Base-by-base conservation (phyloP, 129 eudicot species). In the Flaveria trinervia region DNA sequence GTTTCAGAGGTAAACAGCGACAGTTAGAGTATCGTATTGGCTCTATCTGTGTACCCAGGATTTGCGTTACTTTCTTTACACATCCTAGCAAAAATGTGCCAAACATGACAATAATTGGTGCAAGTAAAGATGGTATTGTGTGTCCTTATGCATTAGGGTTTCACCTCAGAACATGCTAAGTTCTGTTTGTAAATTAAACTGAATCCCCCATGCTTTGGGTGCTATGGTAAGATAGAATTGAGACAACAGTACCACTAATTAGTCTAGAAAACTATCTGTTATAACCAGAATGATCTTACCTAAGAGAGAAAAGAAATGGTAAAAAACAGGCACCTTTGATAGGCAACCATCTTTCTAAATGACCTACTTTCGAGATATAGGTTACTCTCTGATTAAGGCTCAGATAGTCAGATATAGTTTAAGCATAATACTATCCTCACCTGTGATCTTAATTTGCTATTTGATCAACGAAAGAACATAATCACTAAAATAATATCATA, bases 1-100 rank as follows among this genome's bases (percentile, higher is more conserved):
- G 85, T 57, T 71, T 75, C 96, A 89, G 79, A 94, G 99, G 99
- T 94, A 83, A 55, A 17, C 65, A 30, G 36, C 13, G 46, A 51
- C 28, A n/a, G 43, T 49, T 15, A 23, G 54, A 55, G 45, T 57
- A 22, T 68, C 15, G 9, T 28, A 26, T 62, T 28, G 28, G 10
- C 45, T 20, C 55, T 72, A 41, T 68, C 36, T 52, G 8, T 65
- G 7, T 39, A 36, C 49, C 69, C 46, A 64, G 36, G 67, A 60
- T 25, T 28, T 33, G 26, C 68, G 71, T 61, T 25, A 68, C 59
- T 68, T 77, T 68, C 66, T 30, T 18, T 48, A 20, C 73, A 50
- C 17, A 65, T 54, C 52, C 55, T 39, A 73, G 49, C 22, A 46
- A 41, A 64, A 62, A 4, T 52, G 45, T 65, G 50, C 25, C 60